Percentiles rank a stretch among this genome's conserved stretches.
Conservation (phyloP, 768 basidiomycete genomes). For the Boletus sp. region DNA sequence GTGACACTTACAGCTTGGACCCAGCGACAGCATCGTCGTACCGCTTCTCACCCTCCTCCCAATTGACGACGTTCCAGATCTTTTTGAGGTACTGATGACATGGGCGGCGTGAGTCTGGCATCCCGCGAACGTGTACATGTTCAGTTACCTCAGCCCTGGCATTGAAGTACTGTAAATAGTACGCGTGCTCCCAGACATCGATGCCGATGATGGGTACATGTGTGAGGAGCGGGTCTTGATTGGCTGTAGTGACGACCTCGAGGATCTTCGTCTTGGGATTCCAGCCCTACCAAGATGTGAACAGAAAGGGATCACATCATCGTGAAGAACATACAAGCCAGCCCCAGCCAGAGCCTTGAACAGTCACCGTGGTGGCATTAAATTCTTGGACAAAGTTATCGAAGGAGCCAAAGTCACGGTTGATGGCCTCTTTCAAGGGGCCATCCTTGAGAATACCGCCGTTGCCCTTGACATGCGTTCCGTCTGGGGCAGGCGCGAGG, state of each 20-base stretch:
- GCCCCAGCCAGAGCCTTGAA: constrained; percentile 96
- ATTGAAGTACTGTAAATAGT: constrained; percentile 97
- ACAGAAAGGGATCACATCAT: background rate
- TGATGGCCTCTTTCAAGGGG: constrained; percentile 67
- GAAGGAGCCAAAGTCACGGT: constrained; percentile 61
- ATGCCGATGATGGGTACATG: constrained; percentile 86
- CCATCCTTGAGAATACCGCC: constrained; percentile 66
- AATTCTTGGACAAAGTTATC: constrained; percentile 79
- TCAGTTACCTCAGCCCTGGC: constrained; percentile 84
- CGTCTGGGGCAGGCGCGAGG: constrained; percentile 59
- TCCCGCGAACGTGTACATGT: background rate
- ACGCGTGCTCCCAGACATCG: constrained; percentile 96
- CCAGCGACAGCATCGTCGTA: constrained; percentile 42
- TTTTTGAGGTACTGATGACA: constrained; percentile 63
- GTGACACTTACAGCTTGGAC: constrained; percentile 36
- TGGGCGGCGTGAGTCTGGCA: background rate
- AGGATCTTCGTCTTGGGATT: constrained; percentile 69
- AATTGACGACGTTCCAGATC: constrained; percentile 73
- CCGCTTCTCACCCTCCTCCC: constrained; percentile 73
- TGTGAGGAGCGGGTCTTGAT: constrained; percentile 88
- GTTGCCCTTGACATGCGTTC: constrained; percentile 53
- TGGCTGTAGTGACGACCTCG: constrained; percentile 87
- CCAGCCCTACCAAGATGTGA: constrained; percentile 50
- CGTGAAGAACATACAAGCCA: constrained; percentile 71
- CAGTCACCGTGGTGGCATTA: constrained; percentile 78